Base-by-base conservation (phyloP, 352 stramenopile genomes). In the Hyaloperonospora arabidopsidis region DNA sequence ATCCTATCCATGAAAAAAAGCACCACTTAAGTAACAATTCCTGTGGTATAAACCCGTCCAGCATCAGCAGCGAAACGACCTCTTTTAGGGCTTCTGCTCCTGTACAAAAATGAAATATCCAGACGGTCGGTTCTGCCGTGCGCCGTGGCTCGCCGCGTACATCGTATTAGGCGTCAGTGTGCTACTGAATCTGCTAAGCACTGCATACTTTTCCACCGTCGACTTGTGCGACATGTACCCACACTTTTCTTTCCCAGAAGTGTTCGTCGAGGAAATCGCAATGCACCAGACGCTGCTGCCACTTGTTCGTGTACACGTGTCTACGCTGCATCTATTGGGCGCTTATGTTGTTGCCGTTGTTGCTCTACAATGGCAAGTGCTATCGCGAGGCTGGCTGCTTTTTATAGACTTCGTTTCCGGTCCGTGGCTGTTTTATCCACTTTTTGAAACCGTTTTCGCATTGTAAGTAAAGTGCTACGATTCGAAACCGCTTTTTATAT, bases 141-240 rank as follows among this genome's bases (percentile, higher is more conserved):
- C 25, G 25, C 66, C 67, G 14, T 76, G 71, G 65, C 38, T 73
- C 57, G 65, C 68, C 43, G 75, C 71, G 57, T 84, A 81, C 66
- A 29, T 69, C 25, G 64, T 59, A 6, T 66, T 67, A 36, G 71
- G 64, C 17, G 17, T 74, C 7, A 59, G 61, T 51, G 59, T 86
- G 47, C 50, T 74, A n/a, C 43, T 57, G 23, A 81, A 77, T 41
- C 58, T 81, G 23, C 35, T 81, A 29, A 59, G 60, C 17, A 73
- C 85, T n/a, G 63, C 68, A 18, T 84, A 85, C 60, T 41, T 32
- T 15, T 68, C 63, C 53, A 61, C 79, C 0, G 23, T 49, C 14
- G 59, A 63, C 32, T 55, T 87, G 15, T 86, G 77, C 52, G 72
- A 82, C 6, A 36, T 87, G 55, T 87, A 84, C 61, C 79, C 79